Evolutionary conservation across 1,284 basidiomycete genomes (phyloP), one percentile per base, ranked within the genome.

Genomic region (Malassezia yamatoensis): DNA sequence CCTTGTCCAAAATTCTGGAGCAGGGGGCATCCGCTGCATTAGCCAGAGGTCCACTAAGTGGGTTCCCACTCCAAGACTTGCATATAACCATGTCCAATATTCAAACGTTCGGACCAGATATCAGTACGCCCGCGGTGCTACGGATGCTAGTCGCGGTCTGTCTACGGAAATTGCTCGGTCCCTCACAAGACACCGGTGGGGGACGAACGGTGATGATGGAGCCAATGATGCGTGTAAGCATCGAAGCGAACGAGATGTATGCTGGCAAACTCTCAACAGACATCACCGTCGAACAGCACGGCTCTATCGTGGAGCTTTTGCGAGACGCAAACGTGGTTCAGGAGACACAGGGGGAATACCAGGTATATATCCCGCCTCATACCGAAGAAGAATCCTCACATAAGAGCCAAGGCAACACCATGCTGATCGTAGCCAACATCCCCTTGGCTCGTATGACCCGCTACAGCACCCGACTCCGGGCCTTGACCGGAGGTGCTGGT

Each of bases 401-500:
- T 18, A 63, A 66, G 4, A 15, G 16, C 13, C 61, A 88, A 84
- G 44, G 49, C 32, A 59, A 54, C 8, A 58, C 59, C 39, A 67
- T 65, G 9, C 60, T 58, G 35, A 64, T 74, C 16, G 54, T 61
- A 6, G 71, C 85, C 3, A 65, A 83, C 24, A 86, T 85, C 9
- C 88, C 88, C 4, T 78, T 90, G 21, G 85, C 83, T 61, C 81
- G 80, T 64, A 83, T 89, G 80, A 78, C 90, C 24, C 83, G 88
- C 69, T 90, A 87, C 68, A 85, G 85, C 18, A 83, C 79, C 49
- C 80, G 87, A 24, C 74, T 90, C 48, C 82, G 88, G 15, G 84
- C 88, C 0, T 75, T 90, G 20, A 86, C 86, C 0, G 88, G 85
- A 41, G 88, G 88, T 1, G 83, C 86, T 67, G 88, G 87, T 5